Base-by-base conservation (phyloP, 2,329 filamentous ascomycete genomes). In the Ascosphaera aggregata region DNA sequence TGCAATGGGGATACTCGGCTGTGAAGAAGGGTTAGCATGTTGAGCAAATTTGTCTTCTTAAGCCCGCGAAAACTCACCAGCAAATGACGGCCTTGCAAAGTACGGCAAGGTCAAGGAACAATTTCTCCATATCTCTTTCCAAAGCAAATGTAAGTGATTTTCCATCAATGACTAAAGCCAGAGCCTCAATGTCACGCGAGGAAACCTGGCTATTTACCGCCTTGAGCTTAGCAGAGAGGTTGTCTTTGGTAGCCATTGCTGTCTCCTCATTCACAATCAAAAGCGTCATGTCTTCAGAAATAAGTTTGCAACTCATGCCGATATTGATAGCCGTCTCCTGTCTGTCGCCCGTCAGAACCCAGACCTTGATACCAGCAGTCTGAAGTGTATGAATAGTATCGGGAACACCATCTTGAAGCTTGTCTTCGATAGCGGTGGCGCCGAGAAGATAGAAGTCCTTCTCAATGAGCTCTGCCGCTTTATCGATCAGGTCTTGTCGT, bases 251-350 rank as follows among this genome's bases (percentile, higher is more conserved):
- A 3, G 73, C 80, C 27, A 67, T 64, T 11, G 82, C 68, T 37
- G 63, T 69, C 49, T 95, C 85, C 54, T 98, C 89, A 51, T 98
- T 98, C 51, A 98, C 70, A 48, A 98, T 94, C 40, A 98, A 64
- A 9, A 98, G 68, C 52, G 89, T 93, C 89, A 98, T 98, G 50
- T 98, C 91, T 58, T 98, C 89, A 47, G 84, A 93, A 43, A 98
- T 81, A 38, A 98, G 69, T 61, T 95, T 95, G 62, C 89, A 98
- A 55, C 84, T 94, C 89, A 98, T 98, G 46, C 91, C 89, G 47
- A 98, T 98, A 56, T 98, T 98, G 69, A 98, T 98, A 41, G 89
- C 89, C 19, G 89, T 98, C 59, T 98, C 89, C 59, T 98, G 91
- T 50, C 89, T 73, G 63, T 98, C 89, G 49, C 89, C 89, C 31